These are phyloP conservation scores for Petunia hybrid DNA, from an alignment of 305 asterid species.

Conservation along the genomic window DNA sequence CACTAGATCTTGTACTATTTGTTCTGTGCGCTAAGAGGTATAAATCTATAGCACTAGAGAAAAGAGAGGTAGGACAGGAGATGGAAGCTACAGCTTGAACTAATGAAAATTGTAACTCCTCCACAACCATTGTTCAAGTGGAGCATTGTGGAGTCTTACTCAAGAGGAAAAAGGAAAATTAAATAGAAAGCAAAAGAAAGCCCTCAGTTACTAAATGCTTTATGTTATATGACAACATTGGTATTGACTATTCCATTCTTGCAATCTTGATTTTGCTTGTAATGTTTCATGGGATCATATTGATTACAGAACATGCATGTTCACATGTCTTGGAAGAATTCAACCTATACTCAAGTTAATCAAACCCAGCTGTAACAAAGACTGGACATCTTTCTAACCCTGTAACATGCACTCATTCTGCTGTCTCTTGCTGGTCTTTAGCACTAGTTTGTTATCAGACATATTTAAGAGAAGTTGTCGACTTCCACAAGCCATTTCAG, in stretches of 20 bases:
- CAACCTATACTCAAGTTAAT: not conserved
- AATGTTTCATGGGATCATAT: not conserved
- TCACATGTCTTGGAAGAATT: not conserved
- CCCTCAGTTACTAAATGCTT: slow-evolving; percentile 25
- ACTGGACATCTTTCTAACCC: not conserved
- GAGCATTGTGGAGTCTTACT: slow-evolving; percentile 25
- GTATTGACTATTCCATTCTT: not conserved
- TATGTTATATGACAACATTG: slow-evolving; percentile 19
- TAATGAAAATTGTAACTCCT: slow-evolving; percentile 11
- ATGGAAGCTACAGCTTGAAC: slow-evolving; percentile 45
- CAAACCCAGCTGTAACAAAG: not conserved
- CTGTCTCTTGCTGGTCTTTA: not conserved
- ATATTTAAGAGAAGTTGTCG: not conserved
- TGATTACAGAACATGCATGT: not conserved
- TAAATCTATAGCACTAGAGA: slow-evolving; percentile 59
- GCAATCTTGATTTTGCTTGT: slow-evolving; percentile 11
- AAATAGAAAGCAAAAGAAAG: slow-evolving; percentile 8
- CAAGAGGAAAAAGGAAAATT: slow-evolving; percentile 17
- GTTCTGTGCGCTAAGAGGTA: slow-evolving; percentile 71
- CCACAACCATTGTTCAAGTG: slow-evolving; percentile 6
- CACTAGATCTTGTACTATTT: slow-evolving; percentile 65
- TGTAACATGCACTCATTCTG: not conserved
- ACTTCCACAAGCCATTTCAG: not conserved
- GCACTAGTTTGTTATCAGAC: not conserved
- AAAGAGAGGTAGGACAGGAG: slow-evolving; percentile 50